phyloP scores from a whole-genome alignment of 129 eudicot species.

The Arctium minus region DNA sequence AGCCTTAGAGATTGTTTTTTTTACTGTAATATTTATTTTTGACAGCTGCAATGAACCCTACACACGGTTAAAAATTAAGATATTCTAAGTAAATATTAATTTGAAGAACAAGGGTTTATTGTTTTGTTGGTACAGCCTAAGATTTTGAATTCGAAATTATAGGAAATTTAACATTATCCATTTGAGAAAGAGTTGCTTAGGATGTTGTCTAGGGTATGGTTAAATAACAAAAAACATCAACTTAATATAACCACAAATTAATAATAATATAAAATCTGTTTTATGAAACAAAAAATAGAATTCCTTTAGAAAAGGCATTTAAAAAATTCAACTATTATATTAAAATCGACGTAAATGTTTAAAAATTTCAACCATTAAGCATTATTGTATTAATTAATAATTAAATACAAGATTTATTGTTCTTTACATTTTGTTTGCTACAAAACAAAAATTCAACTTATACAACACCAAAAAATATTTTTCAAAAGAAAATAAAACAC shows the following conservation, averaged over 20 bases:
- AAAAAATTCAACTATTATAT: background rate
- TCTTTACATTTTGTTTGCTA: background rate
- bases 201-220: no score
- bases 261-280: background rate
- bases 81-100: background rate
- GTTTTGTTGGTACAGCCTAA: background rate
- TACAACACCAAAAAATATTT: background rate
- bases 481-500: background rate
- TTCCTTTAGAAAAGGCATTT: no score
- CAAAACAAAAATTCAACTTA: background rate
- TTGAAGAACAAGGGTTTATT: background rate
- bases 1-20: background rate
- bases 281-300: background rate
- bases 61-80: background rate
- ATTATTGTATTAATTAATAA: background rate
- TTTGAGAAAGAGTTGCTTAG: no score
- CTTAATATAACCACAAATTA: no score
- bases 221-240: no score
- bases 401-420: background rate
- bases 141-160: background rate
- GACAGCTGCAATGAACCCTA: background rate
- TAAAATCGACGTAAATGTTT: background rate
- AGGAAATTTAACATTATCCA: no score
- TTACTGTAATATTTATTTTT: background rate
- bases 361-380: background rate